Conservation (phyloP, 495 filamentous ascomycete species). For the Lasiosphaeria hispida region DNA sequence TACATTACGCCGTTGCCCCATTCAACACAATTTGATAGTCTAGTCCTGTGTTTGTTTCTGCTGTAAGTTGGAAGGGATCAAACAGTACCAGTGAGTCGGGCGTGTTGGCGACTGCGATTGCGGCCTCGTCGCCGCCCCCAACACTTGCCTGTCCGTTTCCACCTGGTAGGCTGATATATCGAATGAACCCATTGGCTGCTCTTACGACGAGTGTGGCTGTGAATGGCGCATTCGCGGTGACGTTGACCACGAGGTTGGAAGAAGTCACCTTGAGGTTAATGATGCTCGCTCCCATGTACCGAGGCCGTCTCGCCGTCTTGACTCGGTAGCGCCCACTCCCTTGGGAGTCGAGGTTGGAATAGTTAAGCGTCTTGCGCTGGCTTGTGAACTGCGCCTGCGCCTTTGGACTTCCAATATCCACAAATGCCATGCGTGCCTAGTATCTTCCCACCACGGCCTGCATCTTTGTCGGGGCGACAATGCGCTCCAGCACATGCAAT, state of each 20-base stretch:
- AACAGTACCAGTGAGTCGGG: conserved; percentile 37
- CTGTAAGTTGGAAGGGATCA: conserved; percentile 42
- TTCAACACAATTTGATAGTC: conserved; percentile 38
- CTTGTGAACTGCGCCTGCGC: conserved; percentile 32
- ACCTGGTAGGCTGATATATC: conserved; percentile 29
- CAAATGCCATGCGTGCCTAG: conserved; percentile 48
- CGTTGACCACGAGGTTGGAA: conserved; percentile 25
- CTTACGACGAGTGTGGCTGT: conserved; percentile 37
- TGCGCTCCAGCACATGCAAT: conserved; percentile 39
- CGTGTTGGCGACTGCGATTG: conserved; percentile 44
- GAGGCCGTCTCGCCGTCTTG: conserved; percentile 39
- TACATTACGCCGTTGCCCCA: conserved; percentile 30
- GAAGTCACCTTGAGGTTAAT: conserved; percentile 35
- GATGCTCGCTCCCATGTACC: conserved; percentile 49
- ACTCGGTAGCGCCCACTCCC: conserved; percentile 40
- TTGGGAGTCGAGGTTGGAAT: conserved; percentile 40
- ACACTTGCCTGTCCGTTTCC: conserved; percentile 27
- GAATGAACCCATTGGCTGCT: conserved; percentile 26
- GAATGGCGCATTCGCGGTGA: conserved; percentile 31
- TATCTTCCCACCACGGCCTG: conserved; percentile 43
- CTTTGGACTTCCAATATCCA: conserved; percentile 43
- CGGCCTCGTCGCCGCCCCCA: conserved; percentile 38
- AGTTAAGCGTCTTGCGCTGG: conserved; percentile 34
- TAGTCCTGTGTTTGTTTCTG: conserved; percentile 38
- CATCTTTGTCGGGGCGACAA: conserved; percentile 29